Evolutionary conservation across 164 flowering plant species (phyloP).

Genomic region (Vitis vinifera): ASM3070453v1 NC_081819.1:1982501-1983000

Average conservation of each 20-base stretch:
- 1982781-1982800: constrained; percentile 69
- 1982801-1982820: too few relatives aligned
- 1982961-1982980: constrained; percentile 92
- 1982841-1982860: too few relatives aligned
- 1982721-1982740: constrained; percentile 92
- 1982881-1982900: too few relatives aligned
- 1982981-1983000: constrained; percentile 94
- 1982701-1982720: constrained; percentile 71
- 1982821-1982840: too few relatives aligned
- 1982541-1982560: too few relatives aligned
- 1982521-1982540: too few relatives aligned
- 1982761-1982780: constrained; percentile 99
- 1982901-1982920: not conserved
- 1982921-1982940: constrained; percentile 72
- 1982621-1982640: not conserved
- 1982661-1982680: constrained; percentile 92
- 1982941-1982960: constrained; percentile 89
- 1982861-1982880: too few relatives aligned
- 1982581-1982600: not conserved
- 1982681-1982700: constrained; percentile 54
- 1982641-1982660: constrained; percentile 57
- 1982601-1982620: not conserved
- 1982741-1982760: constrained; percentile 83
- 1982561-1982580: too few relatives aligned
- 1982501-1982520: too few relatives aligned